These are phyloP conservation scores for Multifurca ochricompacta DNA, from an alignment of 768 basidiomycete genomes.

Conservation along the genomic window DNA sequence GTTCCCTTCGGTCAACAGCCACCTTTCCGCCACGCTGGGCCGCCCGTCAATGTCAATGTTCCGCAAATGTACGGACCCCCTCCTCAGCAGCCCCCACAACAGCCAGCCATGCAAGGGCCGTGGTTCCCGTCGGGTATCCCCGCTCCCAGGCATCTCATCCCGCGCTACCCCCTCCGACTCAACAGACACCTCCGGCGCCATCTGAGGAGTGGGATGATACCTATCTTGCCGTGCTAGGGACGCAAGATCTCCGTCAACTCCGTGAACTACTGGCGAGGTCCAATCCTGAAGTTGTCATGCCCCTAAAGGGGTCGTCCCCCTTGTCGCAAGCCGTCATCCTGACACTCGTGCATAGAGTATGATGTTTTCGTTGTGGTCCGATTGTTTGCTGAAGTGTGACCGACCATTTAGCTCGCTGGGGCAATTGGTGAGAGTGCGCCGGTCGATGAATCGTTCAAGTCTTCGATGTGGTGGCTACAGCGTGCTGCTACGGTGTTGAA, in stretches of 20 bases:
- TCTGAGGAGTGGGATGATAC: slow-evolving; percentile 80
- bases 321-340: slow-evolving; percentile 80
- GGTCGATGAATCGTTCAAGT: slow-evolving; percentile 74
- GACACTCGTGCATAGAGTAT: slow-evolving; percentile 74
- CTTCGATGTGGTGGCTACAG: slow-evolving; percentile 81
- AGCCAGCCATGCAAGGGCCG: slow-evolving; percentile 26
- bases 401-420: slow-evolving; percentile 49
- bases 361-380: slow-evolving; percentile 24
- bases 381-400: background rate
- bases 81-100: slow-evolving; percentile 17
- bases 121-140: slow-evolving; percentile 66
- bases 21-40: slow-evolving; percentile 31
- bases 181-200: slow-evolving; percentile 46
- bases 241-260: slow-evolving; percentile 66
- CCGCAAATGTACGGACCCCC: slow-evolving; percentile 26
- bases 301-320: slow-evolving; percentile 56
- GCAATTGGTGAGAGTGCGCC: slow-evolving; percentile 71
- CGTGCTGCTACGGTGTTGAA: slow-evolving; percentile 63
- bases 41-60: slow-evolving; percentile 23
- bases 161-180: slow-evolving; percentile 53
- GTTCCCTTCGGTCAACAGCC: slow-evolving; percentile 16
- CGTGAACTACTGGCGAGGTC: slow-evolving; percentile 66
- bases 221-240: slow-evolving; percentile 68
- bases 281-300: slow-evolving; percentile 76
- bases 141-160: slow-evolving; percentile 81